Conservation (phyloP, 2,329 filamentous ascomycete genomes). For the Fusarium metavorans region DNA sequence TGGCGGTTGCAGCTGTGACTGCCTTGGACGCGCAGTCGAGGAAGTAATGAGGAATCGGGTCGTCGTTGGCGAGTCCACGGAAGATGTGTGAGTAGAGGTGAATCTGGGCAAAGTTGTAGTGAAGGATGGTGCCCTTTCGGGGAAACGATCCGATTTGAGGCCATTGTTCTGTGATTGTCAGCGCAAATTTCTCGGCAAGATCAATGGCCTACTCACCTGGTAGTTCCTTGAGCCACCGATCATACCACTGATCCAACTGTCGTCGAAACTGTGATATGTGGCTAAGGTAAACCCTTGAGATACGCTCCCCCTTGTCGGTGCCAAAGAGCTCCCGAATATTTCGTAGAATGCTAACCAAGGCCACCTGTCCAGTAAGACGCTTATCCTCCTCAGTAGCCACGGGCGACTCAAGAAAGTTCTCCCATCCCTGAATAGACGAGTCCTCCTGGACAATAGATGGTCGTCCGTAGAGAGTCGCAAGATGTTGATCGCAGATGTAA, state of each 20-base stretch:
- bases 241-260: conserved; percentile 55
- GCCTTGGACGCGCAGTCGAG: conserved; percentile 50
- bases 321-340: conserved; percentile 68
- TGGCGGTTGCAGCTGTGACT: conserved; percentile 55
- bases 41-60: conserved; percentile 50
- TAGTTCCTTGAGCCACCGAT: conserved; percentile 51
- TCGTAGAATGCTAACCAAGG: conserved; percentile 68
- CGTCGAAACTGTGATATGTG: conserved; percentile 55
- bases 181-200: fast-evolving
- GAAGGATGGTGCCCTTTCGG: conserved; percentile 54
- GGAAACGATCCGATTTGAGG: conserved; percentile 55
- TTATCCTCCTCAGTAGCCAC: conserved; percentile 66
- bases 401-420: conserved; percentile 65
- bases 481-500: conserved; percentile 72
- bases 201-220: conserved; percentile 39
- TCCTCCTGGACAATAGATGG: conserved; percentile 70
- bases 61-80: conserved; percentile 51
- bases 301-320: conserved; percentile 64
- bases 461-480: conserved; percentile 71
- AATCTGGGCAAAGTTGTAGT: conserved; percentile 57
- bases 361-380: conserved; percentile 69
- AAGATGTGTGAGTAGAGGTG: conserved; percentile 58
- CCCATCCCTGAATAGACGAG: conserved; percentile 67
- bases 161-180: conserved; percentile 51
- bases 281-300: conserved; percentile 65